Evolutionary conservation across 2,329 filamentous ascomycete species (phyloP).

Genomic region (Ilyonectria destructans): DNA sequence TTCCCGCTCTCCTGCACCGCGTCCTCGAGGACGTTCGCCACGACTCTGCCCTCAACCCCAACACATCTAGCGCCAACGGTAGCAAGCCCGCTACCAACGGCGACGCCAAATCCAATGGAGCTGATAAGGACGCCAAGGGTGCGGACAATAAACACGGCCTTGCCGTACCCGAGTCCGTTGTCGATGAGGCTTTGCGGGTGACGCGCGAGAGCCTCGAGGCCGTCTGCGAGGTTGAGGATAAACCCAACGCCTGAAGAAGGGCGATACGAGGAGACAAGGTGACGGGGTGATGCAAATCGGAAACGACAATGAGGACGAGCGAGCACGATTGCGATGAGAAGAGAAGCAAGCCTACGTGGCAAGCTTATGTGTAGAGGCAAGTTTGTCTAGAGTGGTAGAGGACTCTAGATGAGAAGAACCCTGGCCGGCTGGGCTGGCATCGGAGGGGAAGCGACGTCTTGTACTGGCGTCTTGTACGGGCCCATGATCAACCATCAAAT

Average conservation of each 20-base stretch:
- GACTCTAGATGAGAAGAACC: neutral
- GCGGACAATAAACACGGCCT: slow-evolving; percentile 56
- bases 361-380: neutral
- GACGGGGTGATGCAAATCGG: slow-evolving; percentile 1
- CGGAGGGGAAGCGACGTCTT: slow-evolving; percentile 12
- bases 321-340: slow-evolving; percentile 7
- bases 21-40: slow-evolving; percentile 75
- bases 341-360: slow-evolving; percentile 11
- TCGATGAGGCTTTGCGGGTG: slow-evolving; percentile 74
- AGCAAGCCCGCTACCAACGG: slow-evolving; percentile 55
- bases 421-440: slow-evolving; percentile 20
- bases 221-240: slow-evolving; percentile 60
- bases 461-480: slow-evolving; percentile 19
- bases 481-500: slow-evolving; percentile 15
- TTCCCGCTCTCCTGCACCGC: slow-evolving; percentile 73
- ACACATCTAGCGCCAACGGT: slow-evolving; percentile 51
- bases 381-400: neutral
- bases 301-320: neutral
- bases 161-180: slow-evolving; percentile 72
- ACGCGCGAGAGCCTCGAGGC: slow-evolving; percentile 73
- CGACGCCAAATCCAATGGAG: slow-evolving; percentile 49
- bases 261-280: slow-evolving; percentile 13
- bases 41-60: slow-evolving; percentile 56
- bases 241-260: slow-evolving; percentile 32
- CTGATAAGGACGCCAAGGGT: slow-evolving; percentile 40